Conservation (phyloP, 2,329 filamentous ascomycete genomes). For the Pyricularia sp. region DNA sequence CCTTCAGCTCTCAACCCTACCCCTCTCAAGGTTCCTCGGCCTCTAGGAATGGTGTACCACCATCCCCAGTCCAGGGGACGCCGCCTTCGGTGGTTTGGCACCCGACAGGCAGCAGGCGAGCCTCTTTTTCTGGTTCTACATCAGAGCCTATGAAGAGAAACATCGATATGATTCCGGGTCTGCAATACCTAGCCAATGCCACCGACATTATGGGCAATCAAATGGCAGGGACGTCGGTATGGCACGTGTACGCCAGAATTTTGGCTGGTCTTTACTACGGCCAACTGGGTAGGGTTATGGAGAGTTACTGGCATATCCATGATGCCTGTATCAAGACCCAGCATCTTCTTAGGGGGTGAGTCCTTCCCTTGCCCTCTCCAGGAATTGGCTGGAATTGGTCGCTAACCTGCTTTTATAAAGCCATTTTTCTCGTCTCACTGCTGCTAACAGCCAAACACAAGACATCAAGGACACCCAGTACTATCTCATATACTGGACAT, state of each 20-base stretch:
- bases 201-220: constrained; percentile 80
- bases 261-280: constrained; percentile 83
- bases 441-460: neutral
- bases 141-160: constrained; percentile 39
- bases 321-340: constrained; percentile 50
- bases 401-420: neutral
- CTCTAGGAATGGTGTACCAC: constrained; percentile 39
- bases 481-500: constrained; percentile 83
- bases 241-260: constrained; percentile 76
- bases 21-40: constrained; percentile 6
- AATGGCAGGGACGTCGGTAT: constrained; percentile 67
- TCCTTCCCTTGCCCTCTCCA: constrained; percentile 12
- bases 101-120: constrained; percentile 41
- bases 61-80: constrained; percentile 44
- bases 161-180: constrained; percentile 76
- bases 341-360: constrained; percentile 67
- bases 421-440: constrained; percentile 36
- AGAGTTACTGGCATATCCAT: constrained; percentile 62
- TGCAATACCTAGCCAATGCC: constrained; percentile 83
- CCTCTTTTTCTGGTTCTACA: constrained; percentile 36
- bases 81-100: constrained; percentile 36
- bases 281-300: constrained; percentile 76
- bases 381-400: neutral
- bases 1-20: neutral
- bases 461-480: constrained; percentile 47